phyloP scores from a whole-genome alignment of 2,329 filamentous ascomycete genomes.

The Pleurostoma richardsiae region DNA sequence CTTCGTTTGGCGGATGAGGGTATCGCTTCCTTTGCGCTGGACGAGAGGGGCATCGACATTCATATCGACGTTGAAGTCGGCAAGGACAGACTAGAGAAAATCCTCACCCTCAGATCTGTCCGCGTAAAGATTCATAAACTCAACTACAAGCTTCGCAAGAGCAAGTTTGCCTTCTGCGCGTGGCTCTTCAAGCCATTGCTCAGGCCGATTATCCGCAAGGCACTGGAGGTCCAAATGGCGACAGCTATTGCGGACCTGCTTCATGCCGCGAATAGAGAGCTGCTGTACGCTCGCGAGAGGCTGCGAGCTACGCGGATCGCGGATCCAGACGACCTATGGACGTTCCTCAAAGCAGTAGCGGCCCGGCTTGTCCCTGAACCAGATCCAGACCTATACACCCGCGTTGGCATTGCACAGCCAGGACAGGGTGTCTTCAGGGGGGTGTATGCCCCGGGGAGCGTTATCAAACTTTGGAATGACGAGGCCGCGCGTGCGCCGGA shows the following conservation, averaged over 20 bases:
- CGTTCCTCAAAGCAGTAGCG: slow-evolving; percentile 78
- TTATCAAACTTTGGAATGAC: slow-evolving; percentile 86
- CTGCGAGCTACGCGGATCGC: slow-evolving; percentile 81
- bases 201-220: slow-evolving; percentile 72
- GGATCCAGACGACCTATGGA: slow-evolving; percentile 71
- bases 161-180: slow-evolving; percentile 69
- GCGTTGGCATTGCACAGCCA: slow-evolving; percentile 61
- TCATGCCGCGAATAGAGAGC: slow-evolving; percentile 73
- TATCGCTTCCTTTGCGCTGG: slow-evolving; percentile 78
- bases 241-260: slow-evolving; percentile 65
- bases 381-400: slow-evolving; percentile 70
- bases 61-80: slow-evolving; percentile 80
- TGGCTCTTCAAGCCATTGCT: slow-evolving; percentile 84
- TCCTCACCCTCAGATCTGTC: slow-evolving; percentile 72
- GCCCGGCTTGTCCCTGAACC: slow-evolving; percentile 67
- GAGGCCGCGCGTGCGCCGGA: slow-evolving; percentile 68
- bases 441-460: slow-evolving; percentile 81
- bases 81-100: slow-evolving; percentile 71
- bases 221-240: slow-evolving; percentile 74
- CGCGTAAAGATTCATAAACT: slow-evolving; percentile 83
- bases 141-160: slow-evolving; percentile 69
- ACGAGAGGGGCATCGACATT: slow-evolving; percentile 83
- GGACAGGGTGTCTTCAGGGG: slow-evolving; percentile 66
- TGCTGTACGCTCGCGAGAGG: slow-evolving; percentile 81
- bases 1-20: slow-evolving; percentile 76